phyloP scores from a whole-genome alignment of 208 protist genomes.

The Angomonas desouzai region DNA sequence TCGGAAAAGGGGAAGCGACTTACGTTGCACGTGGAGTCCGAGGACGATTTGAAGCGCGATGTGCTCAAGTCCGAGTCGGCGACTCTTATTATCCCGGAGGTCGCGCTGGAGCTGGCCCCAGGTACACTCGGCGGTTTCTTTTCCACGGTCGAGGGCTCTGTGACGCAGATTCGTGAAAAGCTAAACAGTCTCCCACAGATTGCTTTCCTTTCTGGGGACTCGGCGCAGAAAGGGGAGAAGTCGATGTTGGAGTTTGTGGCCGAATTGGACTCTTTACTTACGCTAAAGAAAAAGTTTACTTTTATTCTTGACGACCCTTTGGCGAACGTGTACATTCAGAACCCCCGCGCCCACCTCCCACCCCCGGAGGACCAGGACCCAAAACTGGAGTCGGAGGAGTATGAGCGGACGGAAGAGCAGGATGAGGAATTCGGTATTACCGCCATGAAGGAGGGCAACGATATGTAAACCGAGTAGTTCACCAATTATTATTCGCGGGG shows the following conservation, averaged over 20 bases:
- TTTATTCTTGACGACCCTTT: slow-evolving; percentile 93
- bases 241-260: slow-evolving; percentile 77
- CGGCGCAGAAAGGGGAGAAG: slow-evolving; percentile 53
- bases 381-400: slow-evolving; percentile 66
- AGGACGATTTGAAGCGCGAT: slow-evolving; percentile 90
- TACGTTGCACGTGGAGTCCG: slow-evolving; percentile 60
- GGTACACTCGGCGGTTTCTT: slow-evolving; percentile 94
- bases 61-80: slow-evolving; percentile 94
- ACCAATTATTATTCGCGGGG: too few species aligned
- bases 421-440: slow-evolving; percentile 92
- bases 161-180: slow-evolving; percentile 84
- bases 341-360: slow-evolving; percentile 81
- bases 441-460: slow-evolving; percentile 31
- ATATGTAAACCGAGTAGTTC: background rate
- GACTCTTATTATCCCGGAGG: slow-evolving; percentile 81
- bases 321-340: slow-evolving; percentile 91
- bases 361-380: slow-evolving; percentile 86
- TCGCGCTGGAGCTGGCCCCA: slow-evolving; percentile 79
- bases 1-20: slow-evolving; percentile 64
- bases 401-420: slow-evolving; percentile 87
- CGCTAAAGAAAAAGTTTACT: slow-evolving; percentile 76
- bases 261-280: slow-evolving; percentile 68
- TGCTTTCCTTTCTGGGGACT: slow-evolving; percentile 70
- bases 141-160: slow-evolving; percentile 92
- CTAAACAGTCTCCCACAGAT: slow-evolving; percentile 77